Conservation (phyloP, 2,329 filamentous ascomycete genomes). For the Juglanconis juglandina region DNA sequence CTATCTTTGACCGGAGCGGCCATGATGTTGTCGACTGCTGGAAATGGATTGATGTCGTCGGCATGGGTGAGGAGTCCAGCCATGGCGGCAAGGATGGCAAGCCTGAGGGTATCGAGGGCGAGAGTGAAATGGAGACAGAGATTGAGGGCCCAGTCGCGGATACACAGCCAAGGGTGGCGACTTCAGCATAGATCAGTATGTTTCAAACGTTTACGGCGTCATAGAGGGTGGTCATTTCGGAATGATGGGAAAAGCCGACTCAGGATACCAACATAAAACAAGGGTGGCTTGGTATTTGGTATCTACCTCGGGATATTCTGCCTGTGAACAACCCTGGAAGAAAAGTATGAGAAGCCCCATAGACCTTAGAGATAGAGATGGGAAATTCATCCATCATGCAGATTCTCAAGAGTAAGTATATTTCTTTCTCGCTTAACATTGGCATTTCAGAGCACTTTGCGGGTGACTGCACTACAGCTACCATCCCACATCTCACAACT, state of each 20-base stretch:
- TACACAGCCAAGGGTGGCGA: background rate
- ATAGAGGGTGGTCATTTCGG: background rate
- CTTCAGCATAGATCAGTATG: background rate
- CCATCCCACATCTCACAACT: too few relatives aligned
- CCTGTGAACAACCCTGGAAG: background rate
- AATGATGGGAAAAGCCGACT: background rate
- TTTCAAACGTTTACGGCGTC: background rate
- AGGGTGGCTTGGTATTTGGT: background rate
- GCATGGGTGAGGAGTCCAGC: constrained; percentile 37
- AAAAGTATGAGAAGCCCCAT: background rate
- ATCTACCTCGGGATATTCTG: background rate
- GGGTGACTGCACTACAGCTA: too few relatives aligned
- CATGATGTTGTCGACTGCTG: constrained; percentile 40
- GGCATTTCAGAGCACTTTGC: too few relatives aligned
- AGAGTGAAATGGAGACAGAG: constrained; percentile 33
- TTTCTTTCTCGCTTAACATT: too few relatives aligned
- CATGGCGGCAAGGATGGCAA: constrained; percentile 19
- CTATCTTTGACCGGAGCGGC: constrained; percentile 46
- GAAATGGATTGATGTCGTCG: constrained; percentile 52
- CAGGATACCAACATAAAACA: background rate
- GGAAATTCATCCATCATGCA: background rate
- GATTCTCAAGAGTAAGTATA: too few relatives aligned
- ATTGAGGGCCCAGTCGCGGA: constrained; percentile 26
- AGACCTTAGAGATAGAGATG: background rate
- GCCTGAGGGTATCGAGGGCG: constrained; percentile 22